These are phyloP conservation scores for Paraleonurus japonicus DNA, from an alignment of 257 asterid species.

Conservation along the genomic window DNA sequence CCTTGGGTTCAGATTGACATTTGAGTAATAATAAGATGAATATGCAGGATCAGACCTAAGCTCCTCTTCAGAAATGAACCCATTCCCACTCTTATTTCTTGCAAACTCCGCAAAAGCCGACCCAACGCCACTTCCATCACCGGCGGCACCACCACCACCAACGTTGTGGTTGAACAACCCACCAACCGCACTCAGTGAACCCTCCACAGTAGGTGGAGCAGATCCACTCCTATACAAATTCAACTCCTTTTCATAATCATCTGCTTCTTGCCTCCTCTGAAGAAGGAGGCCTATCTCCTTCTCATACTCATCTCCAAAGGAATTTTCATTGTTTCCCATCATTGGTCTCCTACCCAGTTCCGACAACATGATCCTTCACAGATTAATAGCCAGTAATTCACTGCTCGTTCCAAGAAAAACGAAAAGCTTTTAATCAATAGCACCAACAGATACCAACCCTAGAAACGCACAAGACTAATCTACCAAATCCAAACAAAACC, in stretches of 20 bases:
- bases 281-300: constrained; percentile 75
- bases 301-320: constrained; percentile 83
- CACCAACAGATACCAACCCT: constrained; percentile 25
- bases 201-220: constrained; percentile 99
- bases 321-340: constrained; percentile 66
- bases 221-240: constrained; percentile 96
- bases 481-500: constrained; percentile 29
- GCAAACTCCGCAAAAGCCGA: constrained; percentile 57
- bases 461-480: constrained; percentile 28
- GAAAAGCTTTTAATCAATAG: background rate
- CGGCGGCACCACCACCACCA: constrained; percentile 27
- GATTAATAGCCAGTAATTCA: constrained; percentile 25
- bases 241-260: constrained; percentile 88
- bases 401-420: constrained; percentile 28
- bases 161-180: constrained; percentile 73
- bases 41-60: constrained; percentile 95
- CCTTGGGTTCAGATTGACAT: constrained; percentile 91
- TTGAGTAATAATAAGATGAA: constrained; percentile 77
- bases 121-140: constrained; percentile 29
- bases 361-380: constrained; percentile 56
- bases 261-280: constrained; percentile 69
- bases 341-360: constrained; percentile 76
- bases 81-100: constrained; percentile 53
- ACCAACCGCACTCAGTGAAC: constrained; percentile 89
- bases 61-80: constrained; percentile 84